phyloP scores from a whole-genome alignment of 345 rosid species.

The Eucalyptus sp. region DNA sequence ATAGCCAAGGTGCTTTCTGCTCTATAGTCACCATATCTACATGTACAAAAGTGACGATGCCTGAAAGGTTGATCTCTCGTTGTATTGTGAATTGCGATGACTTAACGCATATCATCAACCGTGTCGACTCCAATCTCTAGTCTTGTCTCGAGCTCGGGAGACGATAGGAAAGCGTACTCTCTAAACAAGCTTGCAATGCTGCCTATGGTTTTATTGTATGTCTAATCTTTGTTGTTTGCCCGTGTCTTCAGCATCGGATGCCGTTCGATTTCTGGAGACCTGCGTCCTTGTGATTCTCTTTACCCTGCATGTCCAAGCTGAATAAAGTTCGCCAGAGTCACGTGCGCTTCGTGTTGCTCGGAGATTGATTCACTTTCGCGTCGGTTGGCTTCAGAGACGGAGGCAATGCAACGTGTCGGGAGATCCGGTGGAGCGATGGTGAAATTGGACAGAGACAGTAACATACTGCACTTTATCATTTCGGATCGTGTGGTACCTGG shows the following conservation, averaged over 20 bases:
- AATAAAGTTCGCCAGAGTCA: background rate
- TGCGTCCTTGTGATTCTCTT: conserved; percentile 8
- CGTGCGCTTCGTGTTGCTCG: background rate
- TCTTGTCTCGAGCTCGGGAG: background rate
- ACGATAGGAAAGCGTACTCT: background rate
- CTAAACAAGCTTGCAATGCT: background rate
- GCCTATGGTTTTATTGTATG: background rate
- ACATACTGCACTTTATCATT: background rate
- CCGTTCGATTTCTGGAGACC: conserved; percentile 50
- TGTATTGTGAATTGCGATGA: background rate
- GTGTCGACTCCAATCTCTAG: background rate
- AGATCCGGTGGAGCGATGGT: background rate
- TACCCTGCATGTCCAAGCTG: background rate
- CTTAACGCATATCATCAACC: background rate
- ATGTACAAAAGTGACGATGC: background rate
- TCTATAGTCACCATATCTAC: background rate
- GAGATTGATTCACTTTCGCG: background rate
- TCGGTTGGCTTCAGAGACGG: background rate
- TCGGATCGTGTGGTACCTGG: background rate
- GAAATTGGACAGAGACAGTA: background rate
- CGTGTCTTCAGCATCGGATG: conserved; percentile 34
- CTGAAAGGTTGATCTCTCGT: background rate
- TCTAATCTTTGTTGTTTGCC: background rate
- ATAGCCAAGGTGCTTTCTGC: conserved; percentile 45
- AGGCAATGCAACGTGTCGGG: background rate